Evolutionary conservation across 1,284 basidiomycete genomes (phyloP), one percentile per base, ranked within the genome.

Genomic region (Sanguinoderma infundibulare): DNA sequence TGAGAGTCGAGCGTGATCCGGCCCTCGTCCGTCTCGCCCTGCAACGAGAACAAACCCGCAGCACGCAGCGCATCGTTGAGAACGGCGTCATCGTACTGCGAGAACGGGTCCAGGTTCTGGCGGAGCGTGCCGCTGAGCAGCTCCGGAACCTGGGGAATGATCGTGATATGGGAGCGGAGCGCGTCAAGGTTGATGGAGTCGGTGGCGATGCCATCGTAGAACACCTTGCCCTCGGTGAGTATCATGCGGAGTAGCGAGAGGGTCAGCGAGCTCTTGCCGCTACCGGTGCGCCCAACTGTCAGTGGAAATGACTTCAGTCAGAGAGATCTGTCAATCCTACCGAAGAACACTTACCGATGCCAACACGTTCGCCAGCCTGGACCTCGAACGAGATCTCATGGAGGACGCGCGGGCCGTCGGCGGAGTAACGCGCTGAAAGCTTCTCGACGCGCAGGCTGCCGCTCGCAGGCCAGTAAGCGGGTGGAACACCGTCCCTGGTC

Each of bases 391-490:
- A 78, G 53, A 86, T 70, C 40, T 82, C 75, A 55, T 83, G 78
- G 15, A 87, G 73, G 0, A 86, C 83, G 65, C 55, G 79, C 66
- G 62, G 83, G 38, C 77, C 77, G 59, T 75, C 73, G 59, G 59
- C 61, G 1, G 85, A 83, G 66, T 88, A 90, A 20, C 80, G 78
- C 24, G 86, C 86, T 17, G 79, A 82, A 35, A 88, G 73, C 40
- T 81, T 81, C 65, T 91, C 85, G 0, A 91, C 87, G 5, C 76
- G 74, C 34, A 94, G 75, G 28, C 84, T 79, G 6, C 92, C 92
- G 34, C 86, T 89, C 0, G 87, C 81, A 0, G 91, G 92, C 91
- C 92, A 94, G 62, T 89, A 85, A 0, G 91, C 91, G 4, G 92
- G 89, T 22, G 91, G 91, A 46, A 80, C 75, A 7, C 86, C 85